Conservation (phyloP, 2,329 filamentous ascomycete genomes). For the Zymoseptoria pseudotritici region DNA sequence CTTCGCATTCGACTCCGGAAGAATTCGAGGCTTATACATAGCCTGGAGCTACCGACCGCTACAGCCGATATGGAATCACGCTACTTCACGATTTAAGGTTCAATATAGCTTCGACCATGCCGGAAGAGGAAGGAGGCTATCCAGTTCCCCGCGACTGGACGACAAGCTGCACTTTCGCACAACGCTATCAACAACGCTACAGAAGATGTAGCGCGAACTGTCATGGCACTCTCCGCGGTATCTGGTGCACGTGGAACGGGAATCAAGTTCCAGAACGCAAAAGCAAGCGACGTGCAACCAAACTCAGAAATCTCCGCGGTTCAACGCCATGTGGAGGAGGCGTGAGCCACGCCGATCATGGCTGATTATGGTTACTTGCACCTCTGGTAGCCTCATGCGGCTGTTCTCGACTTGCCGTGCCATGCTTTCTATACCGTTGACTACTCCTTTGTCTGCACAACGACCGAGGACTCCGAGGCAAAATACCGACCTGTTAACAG, state of each 20-base stretch:
- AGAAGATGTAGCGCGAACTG: background rate
- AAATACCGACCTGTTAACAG: background rate
- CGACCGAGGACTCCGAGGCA: background rate
- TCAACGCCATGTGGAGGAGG: background rate
- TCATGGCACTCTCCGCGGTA: background rate
- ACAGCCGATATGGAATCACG: background rate
- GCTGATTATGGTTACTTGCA: background rate
- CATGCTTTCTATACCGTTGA: background rate
- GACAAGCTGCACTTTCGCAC: background rate
- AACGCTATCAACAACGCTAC: background rate
- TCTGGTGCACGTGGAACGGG: background rate
- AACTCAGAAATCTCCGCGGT: background rate
- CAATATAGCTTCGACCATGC: background rate
- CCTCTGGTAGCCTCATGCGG: background rate
- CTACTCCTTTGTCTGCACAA: background rate
- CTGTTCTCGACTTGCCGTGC: background rate
- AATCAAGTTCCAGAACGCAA: background rate
- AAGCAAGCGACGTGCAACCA: background rate
- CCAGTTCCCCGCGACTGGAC: background rate
- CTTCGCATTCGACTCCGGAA: background rate
- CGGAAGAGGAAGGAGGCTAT: background rate
- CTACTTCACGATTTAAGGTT: background rate
- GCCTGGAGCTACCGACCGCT: background rate
- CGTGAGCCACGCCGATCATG: background rate
- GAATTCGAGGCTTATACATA: background rate